A percentile compares a stretch with the other conserved stretches of the same genome.
phyloP scores from a whole-genome alignment of 2,329 filamentous ascomycete species.

The Beauveria sp. region DNA sequence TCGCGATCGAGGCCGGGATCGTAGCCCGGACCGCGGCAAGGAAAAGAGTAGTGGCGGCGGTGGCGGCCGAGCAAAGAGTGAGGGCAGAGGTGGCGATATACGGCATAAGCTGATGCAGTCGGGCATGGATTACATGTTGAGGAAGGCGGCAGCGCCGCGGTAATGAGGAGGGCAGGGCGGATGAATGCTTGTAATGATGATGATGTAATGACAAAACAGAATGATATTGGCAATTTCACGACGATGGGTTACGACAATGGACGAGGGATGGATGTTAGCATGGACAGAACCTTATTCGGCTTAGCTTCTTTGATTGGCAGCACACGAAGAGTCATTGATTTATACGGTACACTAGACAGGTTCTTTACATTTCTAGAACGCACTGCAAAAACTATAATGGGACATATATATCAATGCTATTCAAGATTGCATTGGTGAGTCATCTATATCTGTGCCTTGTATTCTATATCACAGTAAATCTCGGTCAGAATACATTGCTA shows the following conservation, averaged over 20 bases:
- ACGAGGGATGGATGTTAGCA: not conserved
- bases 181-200: conserved; percentile 24
- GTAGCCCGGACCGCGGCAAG: not conserved
- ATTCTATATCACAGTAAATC: no score
- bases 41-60: not conserved
- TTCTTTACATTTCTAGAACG: not conserved
- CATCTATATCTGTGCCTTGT: no score
- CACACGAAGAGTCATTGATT: not conserved
- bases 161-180: conserved; percentile 34
- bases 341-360: not conserved
- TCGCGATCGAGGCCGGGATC: not conserved
- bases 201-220: not conserved
- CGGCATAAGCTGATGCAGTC: conserved; percentile 20
- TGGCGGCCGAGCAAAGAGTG: not conserved
- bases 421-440: no score
- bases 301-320: not conserved
- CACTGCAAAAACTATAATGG: not conserved
- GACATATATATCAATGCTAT: no score
- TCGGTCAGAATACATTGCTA: no score
- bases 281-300: not conserved
- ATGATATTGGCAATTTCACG: not conserved
- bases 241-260: not conserved
- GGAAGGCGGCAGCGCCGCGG: conserved; percentile 9
- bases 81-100: conserved; percentile 10
- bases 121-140: conserved; percentile 19